Conservation (phyloP, 352 stramenopile genomes). For the Globisporangium ultimum region DNA sequence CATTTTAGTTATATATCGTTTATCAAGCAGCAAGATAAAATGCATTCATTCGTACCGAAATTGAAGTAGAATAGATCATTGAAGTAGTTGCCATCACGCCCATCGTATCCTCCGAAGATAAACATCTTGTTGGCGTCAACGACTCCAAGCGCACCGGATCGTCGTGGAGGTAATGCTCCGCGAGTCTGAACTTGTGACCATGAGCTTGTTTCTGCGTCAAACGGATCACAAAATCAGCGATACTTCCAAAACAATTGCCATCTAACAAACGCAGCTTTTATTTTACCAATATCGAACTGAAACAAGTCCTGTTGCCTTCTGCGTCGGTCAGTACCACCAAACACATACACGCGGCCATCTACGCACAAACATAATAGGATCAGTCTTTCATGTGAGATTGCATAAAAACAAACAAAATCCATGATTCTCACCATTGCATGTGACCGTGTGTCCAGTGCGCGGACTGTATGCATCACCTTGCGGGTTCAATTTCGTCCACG, state of each 20-base stretch:
- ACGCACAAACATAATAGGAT: conserved; percentile 7
- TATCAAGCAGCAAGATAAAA: background rate
- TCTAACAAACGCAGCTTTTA: background rate
- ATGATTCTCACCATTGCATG: conserved; percentile 46
- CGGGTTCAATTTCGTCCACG: conserved; percentile 71
- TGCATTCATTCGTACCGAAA: conserved; percentile 42
- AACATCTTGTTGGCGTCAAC: conserved; percentile 84
- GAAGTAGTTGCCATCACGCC: conserved; percentile 87
- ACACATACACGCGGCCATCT: conserved; percentile 79
- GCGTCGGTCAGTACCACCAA: conserved; percentile 80
- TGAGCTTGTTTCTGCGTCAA: conserved; percentile 30
- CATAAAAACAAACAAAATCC: background rate
- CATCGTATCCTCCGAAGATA: conserved; percentile 89
- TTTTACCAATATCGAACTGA: conserved; percentile 71
- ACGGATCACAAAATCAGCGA: background rate
- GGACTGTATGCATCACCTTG: conserved; percentile 81
- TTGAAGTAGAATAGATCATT: conserved; percentile 89
- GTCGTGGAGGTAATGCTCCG: conserved; percentile 55
- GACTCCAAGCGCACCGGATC: conserved; percentile 77
- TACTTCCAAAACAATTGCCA: background rate
- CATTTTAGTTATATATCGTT: background rate
- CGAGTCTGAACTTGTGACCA: conserved; percentile 78
- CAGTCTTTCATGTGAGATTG: background rate
- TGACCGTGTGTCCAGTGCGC: conserved; percentile 82
- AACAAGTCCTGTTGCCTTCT: conserved; percentile 83